Percentiles rank a stretch among this genome's conserved stretches.
phyloP scores from a whole-genome alignment of 139 green algal species.

The Chlamydomonas eustigma region DNA sequence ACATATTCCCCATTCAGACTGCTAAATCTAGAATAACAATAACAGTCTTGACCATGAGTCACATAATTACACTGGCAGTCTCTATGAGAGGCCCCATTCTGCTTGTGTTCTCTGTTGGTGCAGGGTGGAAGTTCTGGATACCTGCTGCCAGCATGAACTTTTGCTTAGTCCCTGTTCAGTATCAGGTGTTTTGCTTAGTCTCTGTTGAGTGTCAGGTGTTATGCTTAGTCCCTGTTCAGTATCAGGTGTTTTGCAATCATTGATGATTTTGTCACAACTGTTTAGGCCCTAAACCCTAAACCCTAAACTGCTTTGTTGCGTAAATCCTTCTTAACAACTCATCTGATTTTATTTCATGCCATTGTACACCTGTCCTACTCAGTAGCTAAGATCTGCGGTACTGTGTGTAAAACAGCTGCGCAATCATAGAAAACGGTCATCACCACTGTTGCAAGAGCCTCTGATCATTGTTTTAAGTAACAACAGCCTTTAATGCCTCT shows the following conservation, averaged over 20 bases:
- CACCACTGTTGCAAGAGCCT: too few species aligned
- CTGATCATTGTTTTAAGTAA: background rate
- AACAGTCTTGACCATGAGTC: background rate
- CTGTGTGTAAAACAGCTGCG: too few species aligned
- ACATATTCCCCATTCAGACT: background rate
- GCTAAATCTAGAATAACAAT: background rate
- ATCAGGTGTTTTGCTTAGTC: constrained; percentile 33
- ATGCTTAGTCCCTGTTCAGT: background rate
- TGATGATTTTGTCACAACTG: background rate
- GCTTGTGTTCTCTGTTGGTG: background rate
- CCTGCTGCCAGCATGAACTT: constrained; percentile 81
- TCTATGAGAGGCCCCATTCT: background rate
- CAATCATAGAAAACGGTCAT: too few species aligned
- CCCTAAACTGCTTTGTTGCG: background rate
- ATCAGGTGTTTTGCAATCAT: background rate
- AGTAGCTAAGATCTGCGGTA: too few species aligned
- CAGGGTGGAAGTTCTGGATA: constrained; percentile 90
- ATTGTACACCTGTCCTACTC: too few species aligned
- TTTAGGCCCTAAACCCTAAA: background rate
- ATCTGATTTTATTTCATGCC: too few species aligned
- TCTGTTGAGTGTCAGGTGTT: background rate
- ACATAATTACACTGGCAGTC: background rate
- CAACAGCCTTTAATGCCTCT: background rate
- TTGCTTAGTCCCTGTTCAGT: constrained; percentile 59
- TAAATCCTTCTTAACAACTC: too few species aligned